Evolutionary conservation across 1,284 basidiomycete species (phyloP).

Genomic region (Microbotryum violaceum): DNA sequence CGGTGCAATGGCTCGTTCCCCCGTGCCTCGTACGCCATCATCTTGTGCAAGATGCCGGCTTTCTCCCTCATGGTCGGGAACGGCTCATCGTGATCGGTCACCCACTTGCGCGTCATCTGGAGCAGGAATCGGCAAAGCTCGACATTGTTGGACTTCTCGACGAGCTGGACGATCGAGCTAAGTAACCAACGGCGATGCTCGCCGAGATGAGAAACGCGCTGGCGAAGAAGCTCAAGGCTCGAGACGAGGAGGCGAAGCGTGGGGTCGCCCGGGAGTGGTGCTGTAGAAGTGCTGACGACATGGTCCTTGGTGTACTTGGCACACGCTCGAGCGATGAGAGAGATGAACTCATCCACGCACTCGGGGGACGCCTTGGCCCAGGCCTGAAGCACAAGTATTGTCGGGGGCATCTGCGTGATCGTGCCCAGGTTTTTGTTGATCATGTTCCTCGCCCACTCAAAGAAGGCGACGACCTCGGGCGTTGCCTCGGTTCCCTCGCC

Average conservation of each 20-base stretch:
- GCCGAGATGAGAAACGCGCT: constrained; percentile 48
- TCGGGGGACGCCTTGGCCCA: constrained; percentile 78
- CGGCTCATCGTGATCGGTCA: constrained; percentile 63
- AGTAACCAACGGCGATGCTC: constrained; percentile 61
- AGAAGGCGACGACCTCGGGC: constrained; percentile 65
- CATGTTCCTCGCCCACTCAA: constrained; percentile 63
- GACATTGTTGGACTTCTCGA: constrained; percentile 84
- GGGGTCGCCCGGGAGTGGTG: constrained; percentile 34
- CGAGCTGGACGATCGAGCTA: constrained; percentile 63
- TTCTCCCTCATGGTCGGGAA: constrained; percentile 96
- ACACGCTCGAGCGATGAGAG: constrained; percentile 69
- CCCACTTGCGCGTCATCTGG: constrained; percentile 82
- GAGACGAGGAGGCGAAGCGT: constrained; percentile 46
- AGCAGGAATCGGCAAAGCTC: constrained; percentile 78
- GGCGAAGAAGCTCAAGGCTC: constrained; percentile 48
- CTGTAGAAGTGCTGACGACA: constrained; percentile 47
- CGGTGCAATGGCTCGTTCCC: constrained; percentile 67
- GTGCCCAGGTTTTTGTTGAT: constrained; percentile 76
- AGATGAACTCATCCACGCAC: constrained; percentile 73
- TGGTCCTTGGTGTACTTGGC: constrained; percentile 86
- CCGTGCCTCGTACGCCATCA: constrained; percentile 72
- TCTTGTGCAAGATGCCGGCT: constrained; percentile 78
- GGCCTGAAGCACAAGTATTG: constrained; percentile 78
- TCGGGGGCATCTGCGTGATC: constrained; percentile 64
- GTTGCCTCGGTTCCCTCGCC: constrained; percentile 64